These are phyloP conservation scores for Petasospora rhodanensis DNA, from an alignment of 1,139 yeast genomes.

Conservation along the genomic window DNA sequence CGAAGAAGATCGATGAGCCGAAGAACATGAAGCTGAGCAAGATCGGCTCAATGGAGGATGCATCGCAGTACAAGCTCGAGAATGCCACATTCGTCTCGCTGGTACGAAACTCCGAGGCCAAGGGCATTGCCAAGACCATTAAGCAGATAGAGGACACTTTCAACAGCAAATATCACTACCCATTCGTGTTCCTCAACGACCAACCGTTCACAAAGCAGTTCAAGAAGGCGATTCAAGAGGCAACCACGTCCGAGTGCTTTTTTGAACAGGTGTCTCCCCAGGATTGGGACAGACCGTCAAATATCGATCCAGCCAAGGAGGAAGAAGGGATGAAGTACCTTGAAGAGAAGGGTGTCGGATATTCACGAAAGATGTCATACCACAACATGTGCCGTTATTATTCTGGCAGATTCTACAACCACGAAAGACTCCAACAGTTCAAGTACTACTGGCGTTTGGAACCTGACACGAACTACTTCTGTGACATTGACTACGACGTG, in stretches of 20 bases:
- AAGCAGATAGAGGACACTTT: constrained; percentile 56
- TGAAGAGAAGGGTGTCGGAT: constrained; percentile 46
- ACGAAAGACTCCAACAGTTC: constrained; percentile 53
- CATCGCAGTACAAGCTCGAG: constrained; percentile 13
- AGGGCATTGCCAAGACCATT: constrained; percentile 47
- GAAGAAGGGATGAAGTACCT: constrained; percentile 36
- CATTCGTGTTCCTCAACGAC: constrained; percentile 78
- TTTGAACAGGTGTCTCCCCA: constrained; percentile 51
- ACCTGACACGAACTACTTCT: constrained; percentile 65
- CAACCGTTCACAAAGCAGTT: constrained; percentile 56
- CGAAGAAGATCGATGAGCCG: constrained; percentile 20
- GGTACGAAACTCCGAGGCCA: constrained; percentile 61
- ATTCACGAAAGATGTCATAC: constrained; percentile 59
- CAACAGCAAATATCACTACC: constrained; percentile 67
- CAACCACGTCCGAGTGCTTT: constrained; percentile 47
- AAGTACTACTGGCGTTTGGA: constrained; percentile 78
- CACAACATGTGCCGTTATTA: constrained; percentile 80
- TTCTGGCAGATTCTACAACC: constrained; percentile 57
- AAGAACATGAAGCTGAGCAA: constrained; percentile 13
- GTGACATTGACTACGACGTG: constrained; percentile 69
- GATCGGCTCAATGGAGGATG: constrained; percentile 8
- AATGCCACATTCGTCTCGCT: constrained; percentile 73
- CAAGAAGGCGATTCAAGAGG: constrained; percentile 31
- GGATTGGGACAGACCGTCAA: constrained; percentile 64
- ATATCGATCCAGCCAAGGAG: constrained; percentile 45